phyloP scores from a whole-genome alignment of 257 asterid genomes.

The Cruciata laevipes region DNA sequence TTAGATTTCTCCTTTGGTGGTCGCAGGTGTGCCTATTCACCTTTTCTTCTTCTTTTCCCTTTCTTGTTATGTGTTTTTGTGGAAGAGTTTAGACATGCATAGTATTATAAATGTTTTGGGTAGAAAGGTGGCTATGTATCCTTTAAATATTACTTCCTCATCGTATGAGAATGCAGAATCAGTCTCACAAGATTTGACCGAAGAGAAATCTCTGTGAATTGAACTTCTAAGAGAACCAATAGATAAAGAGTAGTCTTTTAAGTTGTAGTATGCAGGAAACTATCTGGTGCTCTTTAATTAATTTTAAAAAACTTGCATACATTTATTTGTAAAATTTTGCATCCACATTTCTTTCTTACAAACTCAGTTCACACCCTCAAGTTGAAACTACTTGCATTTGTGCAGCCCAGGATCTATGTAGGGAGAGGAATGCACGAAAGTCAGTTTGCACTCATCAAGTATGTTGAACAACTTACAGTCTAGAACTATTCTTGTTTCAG shows the following conservation, averaged over 20 bases:
- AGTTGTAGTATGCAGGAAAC: neutral
- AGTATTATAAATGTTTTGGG: neutral
- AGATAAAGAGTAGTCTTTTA: neutral
- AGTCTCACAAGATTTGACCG: neutral
- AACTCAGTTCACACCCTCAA: constrained; percentile 11
- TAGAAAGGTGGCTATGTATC: neutral
- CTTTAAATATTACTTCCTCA: neutral
- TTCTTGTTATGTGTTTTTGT: neutral
- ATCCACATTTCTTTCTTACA: neutral
- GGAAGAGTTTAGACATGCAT: neutral
- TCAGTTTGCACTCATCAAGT: constrained; percentile 85
- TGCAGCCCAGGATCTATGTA: constrained; percentile 90
- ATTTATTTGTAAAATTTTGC: too few relatives aligned
- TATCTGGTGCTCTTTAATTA: neutral
- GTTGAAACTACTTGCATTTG: constrained; percentile 19
- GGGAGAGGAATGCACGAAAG: constrained; percentile 99
- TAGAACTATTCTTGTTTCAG: constrained; percentile 10
- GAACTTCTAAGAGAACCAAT: neutral
- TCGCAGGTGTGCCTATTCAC: constrained; percentile 61
- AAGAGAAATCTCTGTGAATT: neutral
- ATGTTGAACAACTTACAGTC: constrained; percentile 25
- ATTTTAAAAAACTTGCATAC: constrained; percentile 5
- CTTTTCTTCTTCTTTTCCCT: constrained; percentile 19
- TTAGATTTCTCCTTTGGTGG: constrained; percentile 96
- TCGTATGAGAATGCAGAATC: neutral